Base-by-base conservation (phyloP, 164 flowering plant species). In the Magnolia kwangsiensis region DNA sequence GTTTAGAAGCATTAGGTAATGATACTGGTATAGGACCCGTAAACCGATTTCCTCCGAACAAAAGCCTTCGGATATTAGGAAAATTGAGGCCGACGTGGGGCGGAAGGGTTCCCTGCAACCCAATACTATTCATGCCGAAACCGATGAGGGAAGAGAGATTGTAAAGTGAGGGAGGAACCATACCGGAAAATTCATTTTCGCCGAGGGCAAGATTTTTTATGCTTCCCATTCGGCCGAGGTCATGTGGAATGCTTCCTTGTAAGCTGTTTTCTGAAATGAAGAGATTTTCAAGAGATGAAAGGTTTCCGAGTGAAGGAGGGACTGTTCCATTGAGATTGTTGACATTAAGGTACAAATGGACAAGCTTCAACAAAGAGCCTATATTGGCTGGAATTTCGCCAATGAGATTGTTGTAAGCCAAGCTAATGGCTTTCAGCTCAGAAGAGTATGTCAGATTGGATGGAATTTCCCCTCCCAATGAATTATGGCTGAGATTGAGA, bases 241-340 rank as follows among this genome's bases (percentile, higher is more conserved):
- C n/a, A 3, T 23, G 18, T 13, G 86, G 88, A 21, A 84, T 74
- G 8, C 51, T 66, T 74, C 86, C 88, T 6, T 68, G 31, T 7
- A 87, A 50, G 13, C 50, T 76, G 58, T 87, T 87, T 0, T 8
- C 19, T 8, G 10, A 0, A 2, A 84, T 8, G 16, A 7, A 8
- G 1, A 87, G 75, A 50, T 1, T 1, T 8, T 7, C 24, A 6
- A 87, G 77, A 3, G 83, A 82, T 1, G 88, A 74, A 27, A 87
- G 80, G 76, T 88, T 88, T 16, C 84, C 86, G 6, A 88, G 1
- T 8, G 83, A 80, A 51, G 75, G 3, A 8, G 87, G 89, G 69
- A 87, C 66, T 0, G 4, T 72, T 55, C 89, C 89, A 4, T 74
- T 82, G 4, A 88, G 76, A 23, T 80, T 80, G 66, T 89, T 88